A percentile compares a stretch with the other conserved stretches of the same genome.
Evolutionary conservation across 2,329 filamentous ascomycete species (phyloP).

Genomic region (Clarireedia homoeocarpa): DNA sequence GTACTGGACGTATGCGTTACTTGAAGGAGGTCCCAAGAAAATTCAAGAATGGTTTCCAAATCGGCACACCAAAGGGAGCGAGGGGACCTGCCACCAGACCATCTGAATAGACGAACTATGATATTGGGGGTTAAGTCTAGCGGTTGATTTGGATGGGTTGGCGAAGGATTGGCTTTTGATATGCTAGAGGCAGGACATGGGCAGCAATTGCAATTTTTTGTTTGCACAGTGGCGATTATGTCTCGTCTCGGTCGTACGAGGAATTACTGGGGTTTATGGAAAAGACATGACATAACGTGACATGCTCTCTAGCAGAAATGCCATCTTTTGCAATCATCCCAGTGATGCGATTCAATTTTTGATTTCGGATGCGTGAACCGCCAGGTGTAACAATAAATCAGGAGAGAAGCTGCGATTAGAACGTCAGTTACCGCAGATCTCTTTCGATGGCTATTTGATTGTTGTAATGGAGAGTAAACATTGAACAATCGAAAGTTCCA

Average conservation of each 20-base stretch:
- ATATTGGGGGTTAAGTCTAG: slow-evolving; percentile 30
- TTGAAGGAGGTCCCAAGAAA: slow-evolving; percentile 85
- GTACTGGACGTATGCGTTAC: slow-evolving; percentile 91
- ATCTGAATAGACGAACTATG: slow-evolving; percentile 30
- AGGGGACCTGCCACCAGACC: slow-evolving; percentile 47
- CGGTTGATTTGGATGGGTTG: slow-evolving; percentile 24
- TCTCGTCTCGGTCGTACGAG: background rate
- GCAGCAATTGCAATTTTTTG: slow-evolving; percentile 7
- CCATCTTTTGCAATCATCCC: slow-evolving; percentile 25
- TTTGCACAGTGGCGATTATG: background rate
- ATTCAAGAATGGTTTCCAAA: slow-evolving; percentile 98
- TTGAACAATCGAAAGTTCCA: no score
- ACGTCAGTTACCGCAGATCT: background rate
- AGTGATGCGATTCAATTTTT: background rate
- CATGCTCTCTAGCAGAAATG: slow-evolving; percentile 27
- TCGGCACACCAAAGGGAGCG: slow-evolving; percentile 76
- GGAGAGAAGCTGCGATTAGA: background rate
- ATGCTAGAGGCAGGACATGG: slow-evolving; percentile 5
- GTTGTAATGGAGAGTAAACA: no score
- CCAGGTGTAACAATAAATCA: no score
- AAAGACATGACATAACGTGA: slow-evolving; percentile 9
- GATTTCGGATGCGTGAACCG: background rate
- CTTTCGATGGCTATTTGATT: no score
- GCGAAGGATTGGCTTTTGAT: slow-evolving; percentile 9
- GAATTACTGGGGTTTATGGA: background rate